Evolutionary conservation across 1,284 basidiomycete species (phyloP), one percentile per base, ranked within the genome.

Genomic region (Moniliophthora roreri): DNA sequence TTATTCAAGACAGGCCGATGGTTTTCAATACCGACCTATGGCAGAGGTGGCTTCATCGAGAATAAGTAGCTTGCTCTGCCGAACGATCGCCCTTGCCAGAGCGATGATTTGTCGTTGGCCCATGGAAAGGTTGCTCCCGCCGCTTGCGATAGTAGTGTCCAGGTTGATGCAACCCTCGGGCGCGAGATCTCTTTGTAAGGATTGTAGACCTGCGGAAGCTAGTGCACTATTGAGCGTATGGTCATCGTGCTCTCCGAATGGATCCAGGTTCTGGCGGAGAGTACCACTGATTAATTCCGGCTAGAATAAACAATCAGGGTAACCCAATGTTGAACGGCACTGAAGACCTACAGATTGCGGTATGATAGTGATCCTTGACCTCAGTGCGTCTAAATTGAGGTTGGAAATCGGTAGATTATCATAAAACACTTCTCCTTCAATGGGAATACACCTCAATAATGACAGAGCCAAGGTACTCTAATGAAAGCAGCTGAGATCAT

Each of bases 381-480:
- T 71, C 36, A 89, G 62, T 26, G 77, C 76, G 54, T 90, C 84
- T 4, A 92, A 70, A 60, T 90, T 90, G 62, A 89, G 65, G 18
- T 73, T 62, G 38, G 69, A 64, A 0, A 73, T 81, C 5, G 64
- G 63, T 6, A 75, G 55, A 2, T 74, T 74, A 49, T 86, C 84
- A 54, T 81, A 83, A 41, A 67, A 72, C 2, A 87, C 78, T 6
- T 70, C 68, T 6, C 85, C 85, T 28, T 80, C 77, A 0, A 81
- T 85, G 32, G 77, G 70, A 26, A 87, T 81, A 62, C 82, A 79
- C 16, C 78, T 67, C 63, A 85, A 63, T 64, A 86, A 66, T 28
- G 74, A 68, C 62, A 84, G 62, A 48, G 77, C 70, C 68, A 86
- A 55, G 35, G 79, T 70, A 40, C 77, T 79, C 74, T 81, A 63